Percentiles rank a stretch among this genome's conserved stretches.
Conservation (phyloP, 331 rosid species). For the Rhamnella rubrinervis region DNA sequence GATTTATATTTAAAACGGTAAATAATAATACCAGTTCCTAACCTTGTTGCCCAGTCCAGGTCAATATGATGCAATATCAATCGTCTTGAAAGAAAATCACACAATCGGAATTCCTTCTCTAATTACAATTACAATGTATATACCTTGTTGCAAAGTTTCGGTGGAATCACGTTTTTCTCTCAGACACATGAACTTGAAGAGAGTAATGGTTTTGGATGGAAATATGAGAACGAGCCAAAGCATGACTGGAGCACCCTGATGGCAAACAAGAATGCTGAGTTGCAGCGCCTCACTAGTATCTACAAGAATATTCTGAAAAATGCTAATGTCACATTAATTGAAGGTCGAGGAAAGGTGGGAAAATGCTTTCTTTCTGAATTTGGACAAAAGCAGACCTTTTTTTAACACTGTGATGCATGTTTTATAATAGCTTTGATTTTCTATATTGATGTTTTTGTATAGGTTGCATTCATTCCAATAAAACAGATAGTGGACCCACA, state of each 20-base stretch:
- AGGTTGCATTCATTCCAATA: not conserved
- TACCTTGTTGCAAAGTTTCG: too few species aligned
- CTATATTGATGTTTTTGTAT: not conserved
- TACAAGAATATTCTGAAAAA: slow-evolving; percentile 71
- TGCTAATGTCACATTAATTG: slow-evolving; percentile 65
- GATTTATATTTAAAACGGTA: too few species aligned
- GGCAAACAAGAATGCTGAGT: slow-evolving; percentile 95
- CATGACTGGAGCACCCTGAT: slow-evolving; percentile 93
- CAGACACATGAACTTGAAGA: slow-evolving; percentile 90
- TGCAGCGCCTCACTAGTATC: slow-evolving; percentile 88
- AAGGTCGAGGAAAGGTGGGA: slow-evolving; percentile 94
- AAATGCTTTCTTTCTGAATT: slow-evolving; percentile 12
- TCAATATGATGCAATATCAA: too few species aligned
- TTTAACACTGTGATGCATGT: slow-evolving; percentile 4
- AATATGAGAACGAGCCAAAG: slow-evolving; percentile 74
- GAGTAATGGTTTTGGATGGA: slow-evolving; percentile 94
- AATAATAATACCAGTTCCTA: too few species aligned
- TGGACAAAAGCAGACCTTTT: not conserved
- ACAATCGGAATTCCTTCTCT: too few species aligned
- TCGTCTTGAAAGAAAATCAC: too few species aligned
- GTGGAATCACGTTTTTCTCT: too few species aligned
- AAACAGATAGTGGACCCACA: slow-evolving; percentile 84
- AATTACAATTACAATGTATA: too few species aligned
- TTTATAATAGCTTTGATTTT: not conserved
- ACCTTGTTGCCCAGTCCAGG: too few species aligned